These are phyloP conservation scores for Leucosporidium creatinivorum DNA, from an alignment of 768 basidiomycete species.

Conservation along the genomic window DNA sequence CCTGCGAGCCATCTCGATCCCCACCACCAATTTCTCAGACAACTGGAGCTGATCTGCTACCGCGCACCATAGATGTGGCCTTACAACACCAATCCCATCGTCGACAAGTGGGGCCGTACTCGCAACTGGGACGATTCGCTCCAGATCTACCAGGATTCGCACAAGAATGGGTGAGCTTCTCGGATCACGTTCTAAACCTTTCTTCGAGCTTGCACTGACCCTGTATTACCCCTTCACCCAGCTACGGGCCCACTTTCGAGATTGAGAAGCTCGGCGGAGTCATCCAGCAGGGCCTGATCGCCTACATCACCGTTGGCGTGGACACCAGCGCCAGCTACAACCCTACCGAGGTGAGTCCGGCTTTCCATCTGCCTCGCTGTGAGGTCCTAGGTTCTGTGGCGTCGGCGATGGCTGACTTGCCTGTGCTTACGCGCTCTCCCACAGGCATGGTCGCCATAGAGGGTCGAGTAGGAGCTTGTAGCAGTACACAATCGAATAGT, in stretches of 20 bases:
- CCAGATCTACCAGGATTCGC: conserved; percentile 36
- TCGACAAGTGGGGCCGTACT: conserved; percentile 34
- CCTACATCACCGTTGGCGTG: conserved; percentile 38
- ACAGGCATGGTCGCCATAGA: no score
- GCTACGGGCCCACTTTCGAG: conserved; percentile 33
- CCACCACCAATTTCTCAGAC: background rate
- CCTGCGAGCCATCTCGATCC: background rate
- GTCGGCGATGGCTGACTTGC: no score
- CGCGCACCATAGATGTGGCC: conserved; percentile 18
- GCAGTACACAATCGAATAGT: no score
- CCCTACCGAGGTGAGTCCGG: background rate
- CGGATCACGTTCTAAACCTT: conserved; percentile 18
- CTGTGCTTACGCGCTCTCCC: no score
- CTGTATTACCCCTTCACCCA: conserved; percentile 6
- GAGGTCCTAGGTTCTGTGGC: no score
- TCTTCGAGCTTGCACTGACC: conserved; percentile 29
- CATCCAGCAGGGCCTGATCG: conserved; percentile 35
- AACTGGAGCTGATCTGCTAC: background rate
- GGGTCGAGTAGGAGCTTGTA: no score
- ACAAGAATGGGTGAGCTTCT: conserved; percentile 23
- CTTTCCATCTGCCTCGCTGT: no score
- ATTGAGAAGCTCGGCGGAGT: conserved; percentile 37
- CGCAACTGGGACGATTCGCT: conserved; percentile 39
- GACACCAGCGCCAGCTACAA: conserved; percentile 7
- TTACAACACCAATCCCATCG: conserved; percentile 37